These are phyloP conservation scores for Biscogniauxia mediterranea DNA, from an alignment of 2,329 filamentous ascomycete genomes.

Conservation along the genomic window DNA sequence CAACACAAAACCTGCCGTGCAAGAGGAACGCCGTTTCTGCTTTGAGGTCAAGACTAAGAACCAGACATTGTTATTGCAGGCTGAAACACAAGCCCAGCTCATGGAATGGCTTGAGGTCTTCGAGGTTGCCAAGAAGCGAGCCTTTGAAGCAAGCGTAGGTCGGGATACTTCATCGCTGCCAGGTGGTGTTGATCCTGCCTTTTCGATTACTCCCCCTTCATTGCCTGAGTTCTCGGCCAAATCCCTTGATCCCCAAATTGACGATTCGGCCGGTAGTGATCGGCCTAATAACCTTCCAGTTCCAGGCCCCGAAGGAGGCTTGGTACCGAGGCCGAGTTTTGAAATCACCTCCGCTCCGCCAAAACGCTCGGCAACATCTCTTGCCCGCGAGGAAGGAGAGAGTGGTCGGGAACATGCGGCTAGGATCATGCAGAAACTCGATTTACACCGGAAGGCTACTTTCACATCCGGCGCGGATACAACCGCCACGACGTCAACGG, in stretches of 20 bases:
- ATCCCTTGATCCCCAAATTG: conserved; percentile 62
- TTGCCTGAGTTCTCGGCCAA: conserved; percentile 90
- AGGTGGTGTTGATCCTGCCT: conserved; percentile 68
- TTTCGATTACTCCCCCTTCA: conserved; percentile 85
- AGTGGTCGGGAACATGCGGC: conserved; percentile 77
- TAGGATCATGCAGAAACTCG: conserved; percentile 88
- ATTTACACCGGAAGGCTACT: conserved; percentile 78
- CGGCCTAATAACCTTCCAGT: conserved; percentile 64
- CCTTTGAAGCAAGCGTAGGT: conserved; percentile 70
- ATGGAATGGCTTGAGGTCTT: conserved; percentile 93
- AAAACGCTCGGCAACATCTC: conserved; percentile 56
- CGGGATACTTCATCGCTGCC: conserved; percentile 46
- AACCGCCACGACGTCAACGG: conserved; percentile 39
- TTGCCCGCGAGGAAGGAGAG: conserved; percentile 67
- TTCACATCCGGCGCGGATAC: conserved; percentile 47
- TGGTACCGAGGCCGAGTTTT: conserved; percentile 64
- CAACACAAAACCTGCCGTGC: conserved; percentile 84
- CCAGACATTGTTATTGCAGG: conserved; percentile 82
- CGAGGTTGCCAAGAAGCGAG: conserved; percentile 89
- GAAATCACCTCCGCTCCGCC: conserved; percentile 56
- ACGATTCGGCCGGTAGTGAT: conserved; percentile 46
- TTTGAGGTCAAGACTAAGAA: conserved; percentile 99
- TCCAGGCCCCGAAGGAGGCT: conserved; percentile 56
- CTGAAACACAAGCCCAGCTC: conserved; percentile 88
- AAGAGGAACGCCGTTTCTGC: conserved; percentile 92